Base-by-base conservation (phyloP, 768 basidiomycete genomes). In the Serendipita vermifera region DNA sequence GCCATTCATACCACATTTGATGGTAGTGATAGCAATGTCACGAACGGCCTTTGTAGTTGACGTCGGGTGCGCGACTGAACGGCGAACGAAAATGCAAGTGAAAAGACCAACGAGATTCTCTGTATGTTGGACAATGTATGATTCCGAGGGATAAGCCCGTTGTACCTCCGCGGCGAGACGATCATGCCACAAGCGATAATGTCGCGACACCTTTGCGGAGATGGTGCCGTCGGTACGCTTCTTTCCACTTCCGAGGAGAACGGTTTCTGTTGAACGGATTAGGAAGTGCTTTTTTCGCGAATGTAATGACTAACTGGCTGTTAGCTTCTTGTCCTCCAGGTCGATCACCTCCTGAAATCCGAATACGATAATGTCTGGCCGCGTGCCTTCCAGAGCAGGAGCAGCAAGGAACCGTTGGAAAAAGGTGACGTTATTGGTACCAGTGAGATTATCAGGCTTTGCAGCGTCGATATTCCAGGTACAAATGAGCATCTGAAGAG, bases 331-430 rank as follows among this genome's bases (percentile, higher is more conserved):
- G 60, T 80, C 83, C 62, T 96, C 92, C n/a, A 99, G 78, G 65
- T 96, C 91, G 59, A 99, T 89, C 35, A 97, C 78, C 69, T 98
- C 94, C 68, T 99, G 94, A 68, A 98, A 85, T 1, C 92, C 92
- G 62, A 99, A 94, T 3, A 82, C 78, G 60, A 99, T 85, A 62
- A 98, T 83, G 60, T 97, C 93, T 2, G 94, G 87, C 17, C 26
- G n/a, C 7, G 5, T 7, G 5, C 22, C 11, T n/a, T 7, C 24
- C 9, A 22, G 24, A 51, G 5, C 24, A 51, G 46, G 32, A 27
- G 46, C 7, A 9, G 69, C 62, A 9, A 98, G 72, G 2, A 78
- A 80, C 20, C 89, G 77, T n/a, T 77, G 72, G n/a, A 99, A 71
- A 72, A 97, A 92, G 57, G 73, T 77, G 57, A 78, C 69, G 66